Base-by-base conservation (phyloP, 1,284 basidiomycete species). In the Amylostereum chailletii region DNA sequence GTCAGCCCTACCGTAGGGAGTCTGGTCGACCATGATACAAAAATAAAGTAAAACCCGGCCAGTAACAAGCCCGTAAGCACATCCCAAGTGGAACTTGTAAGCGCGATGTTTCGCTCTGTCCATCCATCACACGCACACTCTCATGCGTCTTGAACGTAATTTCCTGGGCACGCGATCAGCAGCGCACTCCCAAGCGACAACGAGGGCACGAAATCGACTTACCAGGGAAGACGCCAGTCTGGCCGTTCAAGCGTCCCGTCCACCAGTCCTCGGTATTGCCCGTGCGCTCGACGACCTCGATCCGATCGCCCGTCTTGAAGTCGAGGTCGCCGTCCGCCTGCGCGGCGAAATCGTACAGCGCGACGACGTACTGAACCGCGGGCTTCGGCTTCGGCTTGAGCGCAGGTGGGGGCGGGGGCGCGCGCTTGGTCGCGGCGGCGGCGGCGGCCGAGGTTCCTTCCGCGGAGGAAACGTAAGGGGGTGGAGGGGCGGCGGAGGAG, bases 201-300 rank as follows among this genome's bases (percentile, higher is more conserved):
- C n/a, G n/a, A 38, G 7, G 8, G n/a, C 33, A n/a, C 19, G 19
- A 19, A 19, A 19, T 19, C 19, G 19, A 65, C 72, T 56, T 74
- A 75, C 94, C 95, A 48, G 95, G 95, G 70, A 99, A 99, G 30
- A 96, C 87, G 26, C 96, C 96, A 64, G 93, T 81, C 52, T 68
- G 66, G 1, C 94, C 94, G 57, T 91, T 83, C 55, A 98, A 47
- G 58, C 78, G 77, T 4, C 95, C 96, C 6, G 94, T 98, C 95
- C 95, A 99, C 95, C 95, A 99, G 63, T 99, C 96, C 62, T 98
- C 93, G 27, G 85, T 67, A 58, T 82, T 93, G 2, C 78, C 80
- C 8, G 89, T 89, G 62, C 84, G 80, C 67, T 96, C 86, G 32
- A 96, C 77, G 48, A 99, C 76, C 68, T 96, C 92, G 66, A 99